Evolutionary conservation across 1,139 yeast genomes (phyloP).

Genomic region (Kluyveromyces sp.): DNA sequence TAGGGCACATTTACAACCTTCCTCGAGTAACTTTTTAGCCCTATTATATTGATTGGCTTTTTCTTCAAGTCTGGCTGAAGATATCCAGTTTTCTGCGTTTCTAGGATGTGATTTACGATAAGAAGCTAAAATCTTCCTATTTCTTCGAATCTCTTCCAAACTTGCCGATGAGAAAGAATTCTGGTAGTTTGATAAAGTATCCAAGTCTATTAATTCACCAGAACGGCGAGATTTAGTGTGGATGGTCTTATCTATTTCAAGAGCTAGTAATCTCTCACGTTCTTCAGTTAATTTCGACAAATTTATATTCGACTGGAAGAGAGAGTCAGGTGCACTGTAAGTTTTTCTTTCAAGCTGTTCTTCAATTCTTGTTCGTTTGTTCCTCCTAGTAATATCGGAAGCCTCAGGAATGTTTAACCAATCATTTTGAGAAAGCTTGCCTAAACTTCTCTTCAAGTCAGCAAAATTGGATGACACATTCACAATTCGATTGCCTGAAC

Average conservation of each 20-base stretch:
- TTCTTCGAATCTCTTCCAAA: conserved; percentile 43
- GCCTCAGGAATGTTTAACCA: conserved; percentile 87
- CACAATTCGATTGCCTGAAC: conserved; percentile 16
- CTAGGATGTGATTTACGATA: conserved; percentile 66
- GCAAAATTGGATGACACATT: conserved; percentile 37
- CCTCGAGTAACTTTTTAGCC: conserved; percentile 56
- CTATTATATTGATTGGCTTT: conserved; percentile 45
- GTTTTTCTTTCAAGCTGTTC: conserved; percentile 59
- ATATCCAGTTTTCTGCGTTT: conserved; percentile 79
- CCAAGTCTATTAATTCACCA: background rate
- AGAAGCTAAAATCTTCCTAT: conserved; percentile 56
- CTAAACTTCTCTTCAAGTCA: conserved; percentile 56
- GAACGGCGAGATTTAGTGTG: background rate
- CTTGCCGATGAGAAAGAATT: background rate
- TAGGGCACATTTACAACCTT: conserved; percentile 70
- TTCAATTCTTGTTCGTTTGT: conserved; percentile 61
- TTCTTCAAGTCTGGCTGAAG: conserved; percentile 75
- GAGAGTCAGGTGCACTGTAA: conserved; percentile 78
- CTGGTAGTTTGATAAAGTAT: background rate
- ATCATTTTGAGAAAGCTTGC: conserved; percentile 54
- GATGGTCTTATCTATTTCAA: conserved; percentile 32
- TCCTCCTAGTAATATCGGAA: conserved; percentile 74
- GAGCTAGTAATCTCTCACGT: conserved; percentile 30
- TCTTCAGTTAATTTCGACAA: conserved; percentile 32
- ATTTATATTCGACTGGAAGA: conserved; percentile 34